Evolutionary conservation across 129 eudicot genomes (phyloP).

Genomic region (Pulicaria dysenterica): DNA sequence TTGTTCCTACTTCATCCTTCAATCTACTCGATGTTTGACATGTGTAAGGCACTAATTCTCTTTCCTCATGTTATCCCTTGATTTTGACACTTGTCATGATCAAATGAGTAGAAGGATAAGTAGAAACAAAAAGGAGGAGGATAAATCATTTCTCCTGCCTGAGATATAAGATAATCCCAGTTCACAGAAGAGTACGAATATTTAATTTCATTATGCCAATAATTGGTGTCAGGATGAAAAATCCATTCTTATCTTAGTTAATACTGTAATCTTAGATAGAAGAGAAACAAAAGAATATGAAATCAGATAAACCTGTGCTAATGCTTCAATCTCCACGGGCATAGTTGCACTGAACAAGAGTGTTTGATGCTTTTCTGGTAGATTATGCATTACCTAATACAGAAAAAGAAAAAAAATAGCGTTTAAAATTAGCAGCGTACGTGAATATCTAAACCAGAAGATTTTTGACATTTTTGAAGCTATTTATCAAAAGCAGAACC

Average conservation of each 20-base stretch:
- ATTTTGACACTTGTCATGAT: no score
- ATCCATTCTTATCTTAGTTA: neutral
- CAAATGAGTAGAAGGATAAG: no score
- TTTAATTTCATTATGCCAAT: neutral
- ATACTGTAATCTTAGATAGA: neutral
- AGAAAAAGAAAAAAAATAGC: no score
- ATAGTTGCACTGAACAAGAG: constrained; percentile 84
- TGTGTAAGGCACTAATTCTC: no score
- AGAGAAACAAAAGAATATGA: neutral
- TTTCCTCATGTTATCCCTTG: no score
- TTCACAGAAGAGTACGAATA: constrained; percentile 5
- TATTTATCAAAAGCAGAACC: constrained; percentile 5
- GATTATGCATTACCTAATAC: constrained; percentile 76
- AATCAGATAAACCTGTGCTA: constrained; percentile 62
- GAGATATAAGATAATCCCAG: neutral
- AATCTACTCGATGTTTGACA: no score
- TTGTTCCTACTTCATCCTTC: no score
- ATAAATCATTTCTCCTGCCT: no score
- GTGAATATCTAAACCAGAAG: neutral
- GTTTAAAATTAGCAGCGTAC: constrained; percentile 1
- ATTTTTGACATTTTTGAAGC: constrained; percentile 2
- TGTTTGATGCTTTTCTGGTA: constrained; percentile 79
- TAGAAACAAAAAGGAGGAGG: no score
- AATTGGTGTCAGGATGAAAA: neutral
- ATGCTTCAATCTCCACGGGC: constrained; percentile 91